Evolutionary conservation across 345 rosid genomes (phyloP).

Genomic region (Linum lewisii): DNA sequence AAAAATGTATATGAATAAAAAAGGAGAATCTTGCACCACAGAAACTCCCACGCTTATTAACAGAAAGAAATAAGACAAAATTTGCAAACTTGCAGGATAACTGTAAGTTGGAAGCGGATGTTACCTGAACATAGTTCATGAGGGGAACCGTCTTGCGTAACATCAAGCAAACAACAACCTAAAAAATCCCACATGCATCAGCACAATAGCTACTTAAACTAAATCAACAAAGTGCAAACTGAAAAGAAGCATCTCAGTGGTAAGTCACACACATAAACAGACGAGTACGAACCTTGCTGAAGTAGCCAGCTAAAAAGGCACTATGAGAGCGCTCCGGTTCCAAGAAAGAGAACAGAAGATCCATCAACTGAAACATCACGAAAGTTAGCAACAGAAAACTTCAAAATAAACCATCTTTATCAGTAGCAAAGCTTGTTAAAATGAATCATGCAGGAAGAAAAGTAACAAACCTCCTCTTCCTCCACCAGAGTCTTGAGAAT

Average conservation of each 20-base stretch:
- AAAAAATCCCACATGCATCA: conserved; percentile 19
- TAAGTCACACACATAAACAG: background rate
- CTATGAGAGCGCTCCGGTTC: conserved; percentile 79
- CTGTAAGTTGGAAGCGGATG: conserved; percentile 1
- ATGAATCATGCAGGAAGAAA: conserved; percentile 2
- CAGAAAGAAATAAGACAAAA: background rate
- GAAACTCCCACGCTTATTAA: background rate
- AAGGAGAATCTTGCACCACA: background rate
- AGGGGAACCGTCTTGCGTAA: conserved; percentile 87
- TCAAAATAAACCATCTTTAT: background rate
- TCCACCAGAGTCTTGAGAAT: conserved; percentile 89
- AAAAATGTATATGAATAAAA: background rate
- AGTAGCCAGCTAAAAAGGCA: conserved; percentile 90
- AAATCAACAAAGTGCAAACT: background rate
- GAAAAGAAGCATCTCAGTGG: background rate
- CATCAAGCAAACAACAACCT: conserved; percentile 97
- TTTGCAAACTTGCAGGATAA: background rate
- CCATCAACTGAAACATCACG: conserved; percentile 61
- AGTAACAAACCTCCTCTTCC: conserved; percentile 66
- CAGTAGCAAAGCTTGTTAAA: background rate
- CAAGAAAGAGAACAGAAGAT: conserved; percentile 87
- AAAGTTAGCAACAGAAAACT: conserved; percentile 13
- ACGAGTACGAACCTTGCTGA: conserved; percentile 65
- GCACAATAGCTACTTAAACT: conserved; percentile 8
- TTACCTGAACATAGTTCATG: conserved; percentile 87